A percentile compares a stretch with the other conserved stretches of the same genome.
Evolutionary conservation across 768 basidiomycete species (phyloP).

Genomic region (Krasilnikovozyma curviuscula): DNA sequence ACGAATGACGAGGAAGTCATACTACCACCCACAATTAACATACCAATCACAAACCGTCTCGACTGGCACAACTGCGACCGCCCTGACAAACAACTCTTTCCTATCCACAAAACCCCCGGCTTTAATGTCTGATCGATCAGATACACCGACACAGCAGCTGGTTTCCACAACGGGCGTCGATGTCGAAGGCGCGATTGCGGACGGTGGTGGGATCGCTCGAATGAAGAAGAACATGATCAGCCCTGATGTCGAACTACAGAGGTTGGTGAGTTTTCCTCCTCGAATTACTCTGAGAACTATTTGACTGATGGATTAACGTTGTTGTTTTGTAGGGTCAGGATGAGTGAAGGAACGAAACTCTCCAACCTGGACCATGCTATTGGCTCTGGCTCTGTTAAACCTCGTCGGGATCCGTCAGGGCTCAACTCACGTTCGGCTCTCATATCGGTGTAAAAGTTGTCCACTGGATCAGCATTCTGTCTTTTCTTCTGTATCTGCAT

Average conservation of each 20-base stretch:
- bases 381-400: no score
- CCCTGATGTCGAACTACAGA: slow-evolving; percentile 15
- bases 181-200: slow-evolving; percentile 25
- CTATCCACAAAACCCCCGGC: neutral
- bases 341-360: neutral
- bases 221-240: slow-evolving; percentile 9
- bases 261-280: slow-evolving; percentile 8
- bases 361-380: neutral
- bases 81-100: neutral
- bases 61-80: slow-evolving; percentile 15
- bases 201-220: slow-evolving; percentile 25
- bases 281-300: slow-evolving; percentile 6
- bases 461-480: no score
- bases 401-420: no score
- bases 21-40: slow-evolving; percentile 48
- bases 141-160: slow-evolving; percentile 19
- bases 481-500: no score
- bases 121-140: slow-evolving; percentile 14
- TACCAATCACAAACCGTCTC: slow-evolving; percentile 13
- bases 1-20: slow-evolving; percentile 74
- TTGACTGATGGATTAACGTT: neutral
- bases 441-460: no score
- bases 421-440: no score
- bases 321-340: neutral
- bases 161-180: slow-evolving; percentile 18